Evolutionary conservation across 352 stramenopile species (phyloP), one percentile per base, ranked within the genome.

Genomic region (Phytophthora tentaculata): DNA sequence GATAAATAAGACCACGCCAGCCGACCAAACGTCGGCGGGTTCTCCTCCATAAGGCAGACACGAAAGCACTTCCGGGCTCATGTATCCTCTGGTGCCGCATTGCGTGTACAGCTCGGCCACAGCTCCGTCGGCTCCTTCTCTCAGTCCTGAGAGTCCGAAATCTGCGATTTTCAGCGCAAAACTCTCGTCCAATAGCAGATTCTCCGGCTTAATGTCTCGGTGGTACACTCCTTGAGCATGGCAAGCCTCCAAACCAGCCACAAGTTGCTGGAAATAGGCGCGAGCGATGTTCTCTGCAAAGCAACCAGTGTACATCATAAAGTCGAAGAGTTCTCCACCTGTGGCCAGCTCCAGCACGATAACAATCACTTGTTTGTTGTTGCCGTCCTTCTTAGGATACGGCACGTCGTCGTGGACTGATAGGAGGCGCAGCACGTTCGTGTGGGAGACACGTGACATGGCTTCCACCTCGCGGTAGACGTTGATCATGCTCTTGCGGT

Each of bases 161-260:
- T 99, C 96, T 5, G 92, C 96, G 23, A 99, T 90, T 67, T 98
- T 98, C 64, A 98, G 69, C 9, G 72, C 52, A 57, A 92, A 94
- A 29, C 84, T 79, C 17, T 89, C 79, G 71, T 97, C 90, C 29
- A 98, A 62, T 14, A 98, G 73, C 48, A 98, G 64, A 66, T 98
- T 98, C 66, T 98, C 94, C 4, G 94, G 94, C 75, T 98, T 98
- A 61, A 98, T 95, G 65, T 98, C 94, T 53, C 94, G 89, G 52
- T 97, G 91, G 71, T 91, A 95, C n/a, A 97, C 87, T 47, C 88
- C 86, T 54, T 85, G 87, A 17, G 55, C 63, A 70, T 97, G 91
- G 69, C 88, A 97, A 47, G 81, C 80, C 51, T 93, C 85, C 23
- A 97, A 76, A 0, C 89, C 91, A 12, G 71, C 55, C 26, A 96